A percentile compares a stretch with the other conserved stretches of the same genome.
phyloP scores from a whole-genome alignment of 2,329 filamentous ascomycete species.

The Drechslerella dactyloides region DNA sequence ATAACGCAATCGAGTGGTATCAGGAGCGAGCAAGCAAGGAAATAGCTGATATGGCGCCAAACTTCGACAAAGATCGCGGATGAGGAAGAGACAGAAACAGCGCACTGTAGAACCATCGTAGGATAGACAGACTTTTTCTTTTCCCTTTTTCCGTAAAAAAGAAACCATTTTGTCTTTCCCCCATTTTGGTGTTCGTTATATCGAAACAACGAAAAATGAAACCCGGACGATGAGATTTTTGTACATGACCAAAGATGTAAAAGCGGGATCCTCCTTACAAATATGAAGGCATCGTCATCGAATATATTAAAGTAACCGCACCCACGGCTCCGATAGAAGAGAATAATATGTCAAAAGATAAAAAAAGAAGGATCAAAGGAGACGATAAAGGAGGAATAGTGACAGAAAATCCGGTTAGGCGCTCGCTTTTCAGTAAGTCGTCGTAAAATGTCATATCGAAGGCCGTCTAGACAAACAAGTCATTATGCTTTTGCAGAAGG shows the following conservation, averaged over 20 bases:
- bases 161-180: constrained; percentile 40
- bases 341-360: constrained; percentile 4
- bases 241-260: constrained; percentile 44
- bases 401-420: constrained; percentile 20
- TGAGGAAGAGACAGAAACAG: no score
- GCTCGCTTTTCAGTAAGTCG: no score
- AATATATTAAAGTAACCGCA: constrained; percentile 16
- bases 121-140: constrained; percentile 38
- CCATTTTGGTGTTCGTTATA: constrained; percentile 32
- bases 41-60: constrained; percentile 49
- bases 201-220: constrained; percentile 1
- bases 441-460: constrained; percentile 15
- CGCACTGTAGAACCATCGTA: constrained; percentile 3
- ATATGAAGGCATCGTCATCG: constrained; percentile 36
- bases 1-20: constrained; percentile 41
- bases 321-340: constrained; percentile 23
- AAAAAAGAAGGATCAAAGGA: constrained; percentile 2
- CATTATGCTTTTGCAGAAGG: constrained; percentile 27
- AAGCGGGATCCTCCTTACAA: constrained; percentile 38
- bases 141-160: constrained; percentile 16
- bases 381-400: background rate
- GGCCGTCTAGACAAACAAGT: constrained; percentile 6
- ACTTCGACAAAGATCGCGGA: constrained; percentile 33
- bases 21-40: constrained; percentile 5
- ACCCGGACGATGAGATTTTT: constrained; percentile 33